These are phyloP conservation scores for rapeseed (Brassica napus) DNA, from an alignment of 345 rosid species.

Conservation along the genomic window Da-Ae NC_063435.1:12324501-12325000, in stretches of 20 bases:
- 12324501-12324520: conserved; percentile 58
- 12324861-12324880: conserved; percentile 21
- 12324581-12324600: conserved; percentile 12
- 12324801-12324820: conserved; percentile 5
- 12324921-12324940: not conserved
- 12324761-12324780: not conserved
- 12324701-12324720: conserved; percentile 23
- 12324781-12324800: not conserved
- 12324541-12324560: conserved; percentile 47
- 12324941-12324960: conserved; percentile 4
- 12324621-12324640: conserved; percentile 27
- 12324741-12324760: not conserved
- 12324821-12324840: conserved; percentile 9
- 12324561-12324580: conserved; percentile 54
- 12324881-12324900: conserved; percentile 13
- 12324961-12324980: conserved; percentile 22
- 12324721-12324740: not conserved
- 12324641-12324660: conserved; percentile 3
- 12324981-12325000: conserved; percentile 35
- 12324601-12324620: not conserved
- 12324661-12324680: not conserved
- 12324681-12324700: not conserved
- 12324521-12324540: conserved; percentile 55
- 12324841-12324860: conserved; percentile 16
- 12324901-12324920: conserved; percentile 9